phyloP scores from a whole-genome alignment of 768 basidiomycete species.

The Leccinum obscurum region DNA sequence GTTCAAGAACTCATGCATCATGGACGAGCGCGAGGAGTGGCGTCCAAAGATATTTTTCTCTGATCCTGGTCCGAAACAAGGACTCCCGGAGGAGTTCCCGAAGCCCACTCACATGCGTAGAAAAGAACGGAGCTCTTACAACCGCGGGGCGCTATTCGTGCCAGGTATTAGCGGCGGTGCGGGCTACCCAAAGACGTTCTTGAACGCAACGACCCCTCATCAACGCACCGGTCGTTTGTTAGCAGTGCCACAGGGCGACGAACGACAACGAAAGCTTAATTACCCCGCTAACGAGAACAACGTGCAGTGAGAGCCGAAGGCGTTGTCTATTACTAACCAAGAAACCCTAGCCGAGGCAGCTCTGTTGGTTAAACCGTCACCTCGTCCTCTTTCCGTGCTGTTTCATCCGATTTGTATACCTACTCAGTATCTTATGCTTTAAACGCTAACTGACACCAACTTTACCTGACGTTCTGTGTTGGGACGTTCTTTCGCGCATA shows the following conservation, averaged over 20 bases:
- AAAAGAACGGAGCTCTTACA: constrained; percentile 81
- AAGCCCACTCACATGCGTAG: constrained; percentile 76
- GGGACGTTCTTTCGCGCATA: constrained; percentile 4
- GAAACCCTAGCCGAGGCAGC: background rate
- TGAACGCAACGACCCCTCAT: constrained; percentile 23
- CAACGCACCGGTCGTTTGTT: constrained; percentile 20
- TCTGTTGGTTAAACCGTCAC: constrained; percentile 12
- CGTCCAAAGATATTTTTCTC: constrained; percentile 85
- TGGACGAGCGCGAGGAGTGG: constrained; percentile 85
- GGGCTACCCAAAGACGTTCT: constrained; percentile 30
- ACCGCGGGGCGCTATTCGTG: constrained; percentile 71
- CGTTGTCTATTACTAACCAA: background rate
- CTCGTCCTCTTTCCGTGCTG: constrained; percentile 8
- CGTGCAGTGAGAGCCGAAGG: constrained; percentile 6
- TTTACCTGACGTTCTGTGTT: constrained; percentile 20
- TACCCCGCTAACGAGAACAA: constrained; percentile 10
- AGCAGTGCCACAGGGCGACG: constrained; percentile 18
- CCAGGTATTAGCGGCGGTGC: constrained; percentile 38
- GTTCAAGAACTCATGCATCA: constrained; percentile 88
- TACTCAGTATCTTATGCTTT: constrained; percentile 32
- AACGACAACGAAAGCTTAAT: constrained; percentile 27
- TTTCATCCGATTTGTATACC: constrained; percentile 30
- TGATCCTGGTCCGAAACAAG: constrained; percentile 64
- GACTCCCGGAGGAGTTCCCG: constrained; percentile 79
- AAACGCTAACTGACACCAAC: constrained; percentile 26